Conservation (phyloP, 208 protist genomes). For the Crithidia expoeki region DNA sequence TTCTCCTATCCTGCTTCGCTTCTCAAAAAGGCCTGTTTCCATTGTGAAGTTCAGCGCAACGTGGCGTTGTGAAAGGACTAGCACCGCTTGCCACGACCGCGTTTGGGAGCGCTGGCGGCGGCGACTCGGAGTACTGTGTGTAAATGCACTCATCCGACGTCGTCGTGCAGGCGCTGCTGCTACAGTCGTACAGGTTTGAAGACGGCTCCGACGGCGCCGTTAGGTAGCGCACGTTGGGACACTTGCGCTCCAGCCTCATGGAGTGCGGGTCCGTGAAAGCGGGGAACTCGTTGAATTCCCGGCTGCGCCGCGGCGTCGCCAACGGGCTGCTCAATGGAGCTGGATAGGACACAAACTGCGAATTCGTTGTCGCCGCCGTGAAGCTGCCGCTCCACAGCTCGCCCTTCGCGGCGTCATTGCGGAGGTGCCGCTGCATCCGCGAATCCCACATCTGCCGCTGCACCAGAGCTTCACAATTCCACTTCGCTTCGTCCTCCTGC, state of each 20-base stretch:
- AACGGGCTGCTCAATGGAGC: not conserved
- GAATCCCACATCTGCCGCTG: conserved; percentile 6
- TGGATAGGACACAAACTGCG: not conserved
- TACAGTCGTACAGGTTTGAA: conserved; percentile 2
- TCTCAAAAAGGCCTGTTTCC: conserved; percentile 1
- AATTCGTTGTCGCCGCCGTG: conserved; percentile 2
- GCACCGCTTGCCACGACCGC: not conserved
- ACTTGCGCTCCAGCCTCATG: not conserved
- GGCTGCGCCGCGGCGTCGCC: not conserved
- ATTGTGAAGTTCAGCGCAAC: conserved; percentile 2
- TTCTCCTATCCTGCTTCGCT: not conserved
- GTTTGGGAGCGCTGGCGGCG: not conserved
- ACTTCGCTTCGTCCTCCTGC: conserved; percentile 11
- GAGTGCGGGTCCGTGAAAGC: not conserved
- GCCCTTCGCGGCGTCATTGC: not conserved
- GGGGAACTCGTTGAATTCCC: not conserved
- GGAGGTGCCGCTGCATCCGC: not conserved
- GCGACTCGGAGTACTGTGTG: conserved; percentile 6
- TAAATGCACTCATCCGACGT: conserved; percentile 8
- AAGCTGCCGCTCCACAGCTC: not conserved
- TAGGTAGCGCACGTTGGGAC: not conserved
- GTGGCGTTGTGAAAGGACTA: conserved; percentile 3
- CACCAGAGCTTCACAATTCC: conserved; percentile 11
- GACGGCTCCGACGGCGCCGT: not conserved
- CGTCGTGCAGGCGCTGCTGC: conserved; percentile 6